Base-by-base conservation (phyloP, 2,329 filamentous ascomycete species). In the Metarhizium album region DNA sequence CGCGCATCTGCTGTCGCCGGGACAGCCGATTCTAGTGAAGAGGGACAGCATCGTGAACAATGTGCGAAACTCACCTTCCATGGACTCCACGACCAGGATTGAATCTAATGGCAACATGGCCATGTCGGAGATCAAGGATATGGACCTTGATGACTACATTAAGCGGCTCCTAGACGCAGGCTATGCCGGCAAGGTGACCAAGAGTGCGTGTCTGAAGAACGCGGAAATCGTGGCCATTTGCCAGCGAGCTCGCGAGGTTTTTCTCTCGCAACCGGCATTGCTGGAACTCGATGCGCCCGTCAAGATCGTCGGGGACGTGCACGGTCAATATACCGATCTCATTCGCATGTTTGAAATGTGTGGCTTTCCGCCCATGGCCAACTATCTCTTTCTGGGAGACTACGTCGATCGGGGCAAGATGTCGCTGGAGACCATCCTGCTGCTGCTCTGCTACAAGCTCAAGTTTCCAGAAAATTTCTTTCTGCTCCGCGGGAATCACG, bases 331-430 rank as follows among this genome's bases (percentile, higher is more conserved):
- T 67, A 95, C 90, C 11, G 91, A 97, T 67, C 73, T 97, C 48
- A 94, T 97, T 62, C 84, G 91, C 56, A 88, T 97, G 79, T 97
- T 97, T 63, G 91, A 97, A 68, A 96, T 96, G 90, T 96, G 91
- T 64, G 91, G 91, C 4, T 97, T 96, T 63, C 91, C 91, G 7
- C 91, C 91, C 2, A 85, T 80, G 55, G 82, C 90, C 38, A 97
- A 97, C 72, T 97, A 89, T 64, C 78, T 97, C 47, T 97, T 96
- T 70, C 75, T 97, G 3, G 91, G 91, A 48, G 91, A 97, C 67
- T 97, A 97, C 65, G 91, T 97, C 62, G 91, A 97, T 67, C 84
- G 91, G 50, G 91, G 91, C 60, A 97, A 97, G 74, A 90, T 96
- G 68, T 94, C 88, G 42, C 74, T 97, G 54, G 91, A 97, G 70